A percentile compares a stretch with the other conserved stretches of the same genome.
phyloP scores from a whole-genome alignment of 805 yeast species.

The Candida tammaniensis region DNA sequence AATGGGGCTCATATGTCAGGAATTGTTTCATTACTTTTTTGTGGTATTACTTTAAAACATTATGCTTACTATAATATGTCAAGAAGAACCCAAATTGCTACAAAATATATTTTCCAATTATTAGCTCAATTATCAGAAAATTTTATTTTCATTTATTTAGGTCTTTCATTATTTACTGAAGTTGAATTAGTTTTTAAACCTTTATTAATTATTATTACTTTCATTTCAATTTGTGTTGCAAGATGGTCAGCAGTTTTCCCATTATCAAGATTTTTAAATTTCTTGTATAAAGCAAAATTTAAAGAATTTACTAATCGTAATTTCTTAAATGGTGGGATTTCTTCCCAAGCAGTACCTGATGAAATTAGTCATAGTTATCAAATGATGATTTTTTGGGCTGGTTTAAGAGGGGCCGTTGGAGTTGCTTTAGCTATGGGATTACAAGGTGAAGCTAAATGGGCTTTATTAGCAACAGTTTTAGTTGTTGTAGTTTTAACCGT shows the following conservation, averaged over 20 bases:
- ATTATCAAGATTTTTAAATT: constrained; percentile 76
- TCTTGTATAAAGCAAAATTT: constrained; percentile 62
- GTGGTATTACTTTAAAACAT: constrained; percentile 95
- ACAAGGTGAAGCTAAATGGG: constrained; percentile 88
- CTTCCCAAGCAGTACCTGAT: constrained; percentile 54
- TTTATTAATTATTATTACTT: constrained; percentile 82
- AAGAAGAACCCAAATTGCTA: constrained; percentile 92
- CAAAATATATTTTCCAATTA: constrained; percentile 90
- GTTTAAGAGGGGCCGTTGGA: constrained; percentile 98
- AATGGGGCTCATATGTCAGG: constrained; percentile 99
- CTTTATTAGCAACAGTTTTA: constrained; percentile 88
- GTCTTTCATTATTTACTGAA: constrained; percentile 91
- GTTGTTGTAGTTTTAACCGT: constrained; percentile 97
- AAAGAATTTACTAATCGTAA: constrained; percentile 33
- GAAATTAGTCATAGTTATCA: constrained; percentile 95
- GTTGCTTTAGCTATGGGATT: constrained; percentile 98
- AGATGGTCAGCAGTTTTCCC: constrained; percentile 99
- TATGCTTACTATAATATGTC: constrained; percentile 98
- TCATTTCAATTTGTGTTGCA: constrained; percentile 86
- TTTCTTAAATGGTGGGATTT: constrained; percentile 36
- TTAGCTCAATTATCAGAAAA: constrained; percentile 95
- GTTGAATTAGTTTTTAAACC: constrained; percentile 96
- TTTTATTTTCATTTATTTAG: constrained; percentile 92
- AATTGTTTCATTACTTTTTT: constrained; percentile 87
- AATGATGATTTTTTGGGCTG: constrained; percentile 99